Conservation (phyloP, 208 protist species). For the Trypanosoma brucei region DNA sequence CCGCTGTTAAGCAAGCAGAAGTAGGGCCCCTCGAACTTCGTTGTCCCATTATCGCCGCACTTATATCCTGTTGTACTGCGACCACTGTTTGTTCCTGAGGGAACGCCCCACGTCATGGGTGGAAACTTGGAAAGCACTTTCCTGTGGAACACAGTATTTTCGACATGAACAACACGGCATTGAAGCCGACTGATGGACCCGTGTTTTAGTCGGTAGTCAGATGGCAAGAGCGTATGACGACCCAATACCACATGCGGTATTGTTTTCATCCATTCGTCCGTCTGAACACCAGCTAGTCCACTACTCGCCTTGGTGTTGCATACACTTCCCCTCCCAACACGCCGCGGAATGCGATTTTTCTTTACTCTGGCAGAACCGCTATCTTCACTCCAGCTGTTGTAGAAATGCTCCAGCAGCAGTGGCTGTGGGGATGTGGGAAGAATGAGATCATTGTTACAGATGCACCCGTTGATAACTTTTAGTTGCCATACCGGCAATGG, state of each 20-base stretch:
- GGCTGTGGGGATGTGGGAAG: conserved; percentile 44
- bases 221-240: conserved; percentile 48
- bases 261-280: conserved; percentile 38
- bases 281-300: conserved; percentile 1
- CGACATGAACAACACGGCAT: conserved; percentile 53
- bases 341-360: not conserved
- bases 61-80: conserved; percentile 5
- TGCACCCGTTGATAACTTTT: conserved; percentile 57
- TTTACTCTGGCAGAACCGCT: conserved; percentile 8
- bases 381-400: conserved; percentile 19
- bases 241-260: conserved; percentile 69
- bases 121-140: conserved; percentile 16
- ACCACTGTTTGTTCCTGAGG: not conserved
- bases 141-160: conserved; percentile 25
- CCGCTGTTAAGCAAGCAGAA: conserved; percentile 77
- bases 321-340: no score
- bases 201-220: conserved; percentile 35
- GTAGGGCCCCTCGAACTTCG: conserved; percentile 34
- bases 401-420: conserved; percentile 47
- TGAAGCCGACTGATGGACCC: conserved; percentile 64
- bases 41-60: conserved; percentile 8
- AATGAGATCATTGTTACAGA: conserved; percentile 38
- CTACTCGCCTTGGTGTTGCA: no score
- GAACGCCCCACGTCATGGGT: not conserved
- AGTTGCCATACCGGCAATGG: conserved; percentile 17